Evolutionary conservation across 2,329 filamentous ascomycete genomes (phyloP), one percentile per base, ranked within the genome.

Genomic region (Escovopsis sp.): DNA sequence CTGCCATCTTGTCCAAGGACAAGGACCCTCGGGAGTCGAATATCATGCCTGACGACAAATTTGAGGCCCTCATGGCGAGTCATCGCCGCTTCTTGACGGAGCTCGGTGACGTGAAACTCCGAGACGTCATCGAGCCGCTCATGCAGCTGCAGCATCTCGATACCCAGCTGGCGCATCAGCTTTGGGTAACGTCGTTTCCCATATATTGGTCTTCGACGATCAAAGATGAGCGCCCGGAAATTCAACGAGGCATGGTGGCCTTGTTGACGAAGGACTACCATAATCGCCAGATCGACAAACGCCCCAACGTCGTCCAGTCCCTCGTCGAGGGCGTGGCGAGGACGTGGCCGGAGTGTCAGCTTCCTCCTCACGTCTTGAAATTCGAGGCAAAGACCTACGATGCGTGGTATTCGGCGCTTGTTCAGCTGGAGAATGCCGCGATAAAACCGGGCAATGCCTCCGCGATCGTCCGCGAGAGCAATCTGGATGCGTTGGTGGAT

Each of bases 181-280:
- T 98, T 7, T 99, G 92, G 92, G 74, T 88, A 31, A 70, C 79
- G 0, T 64, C 94, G 34, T 98, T 96, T 62, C 86, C 87, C 0
- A 75, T 96, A 45, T 94, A 80, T 54, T 98, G 90, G 92, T 84
- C 87, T 12, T 80, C 84, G 1, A 72, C 90, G 5, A 73, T 77
- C 5, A 82, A 77, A 47, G 92, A 98, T 45, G 90, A 98, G 49
- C 79, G 88, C 37, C 72, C 74, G 21, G 90, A 98, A 43, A 68
- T 98, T 25, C 84, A 96, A 55, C 84, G 87, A 47, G 87, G 85
- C 12, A 74, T 98, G 57, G 83, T 94, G n/a, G 70, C 76, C 3
- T 66, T 98, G 10, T 66, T 98, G 9, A 94, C 88, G 2, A 93
- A 93, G 52, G 92, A 98, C 49, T 96, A 88, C 55, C 90, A 98